Percentiles rank a stretch among this genome's conserved stretches.
Evolutionary conservation across 768 basidiomycete species (phyloP).

Genomic region (Serendipita vermifera): DNA sequence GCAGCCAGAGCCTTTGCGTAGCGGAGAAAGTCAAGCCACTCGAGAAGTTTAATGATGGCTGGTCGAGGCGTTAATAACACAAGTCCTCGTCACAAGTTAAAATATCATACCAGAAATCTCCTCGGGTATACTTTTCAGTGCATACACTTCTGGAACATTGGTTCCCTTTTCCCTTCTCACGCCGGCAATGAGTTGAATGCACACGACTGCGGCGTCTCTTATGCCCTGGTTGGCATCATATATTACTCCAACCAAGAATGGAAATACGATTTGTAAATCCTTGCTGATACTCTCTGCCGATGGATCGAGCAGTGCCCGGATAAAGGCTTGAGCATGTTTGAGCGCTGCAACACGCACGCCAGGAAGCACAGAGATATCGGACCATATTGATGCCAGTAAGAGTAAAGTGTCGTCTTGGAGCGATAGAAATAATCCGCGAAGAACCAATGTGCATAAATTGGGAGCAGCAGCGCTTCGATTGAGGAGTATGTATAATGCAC

Average conservation of each 20-base stretch:
- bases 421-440: constrained; percentile 51
- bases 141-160: background rate
- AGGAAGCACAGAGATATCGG: constrained; percentile 9
- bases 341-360: constrained; percentile 39
- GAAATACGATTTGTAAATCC: constrained; percentile 73
- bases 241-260: constrained; percentile 51
- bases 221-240: constrained; percentile 31
- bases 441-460: constrained; percentile 41
- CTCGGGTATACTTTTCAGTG: background rate
- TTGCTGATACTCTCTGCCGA: constrained; percentile 33
- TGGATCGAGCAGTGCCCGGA: constrained; percentile 47
- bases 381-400: constrained; percentile 71
- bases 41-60: background rate
- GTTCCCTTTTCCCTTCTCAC: too few relatives aligned
- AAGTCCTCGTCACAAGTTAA: too few relatives aligned
- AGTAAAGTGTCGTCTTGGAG: constrained; percentile 58
- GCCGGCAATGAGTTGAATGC: constrained; percentile 32
- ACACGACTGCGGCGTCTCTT: constrained; percentile 43
- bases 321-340: constrained; percentile 63
- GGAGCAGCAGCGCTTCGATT: constrained; percentile 41
- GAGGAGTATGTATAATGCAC: constrained; percentile 50
- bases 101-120: background rate
- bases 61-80: too few relatives aligned
- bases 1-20: constrained; percentile 6
- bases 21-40: background rate